A percentile compares a stretch with the other conserved stretches of the same genome.
Evolutionary conservation across 306 rosid species (phyloP).

Genomic region (Benincasa hispida): DNA sequence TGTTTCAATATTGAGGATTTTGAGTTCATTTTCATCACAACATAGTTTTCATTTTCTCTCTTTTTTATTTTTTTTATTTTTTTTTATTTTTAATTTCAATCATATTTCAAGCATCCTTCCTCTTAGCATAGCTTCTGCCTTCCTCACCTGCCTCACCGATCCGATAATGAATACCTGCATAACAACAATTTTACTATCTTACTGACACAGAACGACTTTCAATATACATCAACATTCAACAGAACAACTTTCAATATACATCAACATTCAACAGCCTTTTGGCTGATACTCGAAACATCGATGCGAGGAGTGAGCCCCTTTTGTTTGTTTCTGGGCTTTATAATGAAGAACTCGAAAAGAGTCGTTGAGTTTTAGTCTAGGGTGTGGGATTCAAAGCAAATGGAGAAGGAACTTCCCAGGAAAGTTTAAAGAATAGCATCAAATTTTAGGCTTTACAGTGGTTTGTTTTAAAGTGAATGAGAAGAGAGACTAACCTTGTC

Average conservation of each 20-base stretch:
- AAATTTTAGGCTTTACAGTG: not conserved
- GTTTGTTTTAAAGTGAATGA: not conserved
- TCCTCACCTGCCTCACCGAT: constrained; percentile 77
- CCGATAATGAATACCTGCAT: constrained; percentile 76
- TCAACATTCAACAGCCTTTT: not conserved
- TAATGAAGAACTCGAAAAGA: not conserved
- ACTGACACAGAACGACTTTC: not conserved
- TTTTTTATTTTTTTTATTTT: too few relatives aligned
- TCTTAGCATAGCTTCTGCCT: constrained; percentile 91
- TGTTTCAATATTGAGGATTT: not conserved
- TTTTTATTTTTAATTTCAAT: not conserved
- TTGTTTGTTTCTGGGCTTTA: not conserved
- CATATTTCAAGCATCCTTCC: constrained; percentile 65
- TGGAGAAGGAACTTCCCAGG: not conserved
- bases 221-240: not conserved
- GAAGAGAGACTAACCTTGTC: constrained; percentile 61
- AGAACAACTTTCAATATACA: not conserved
- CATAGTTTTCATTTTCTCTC: not conserved
- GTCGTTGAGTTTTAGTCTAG: not conserved
- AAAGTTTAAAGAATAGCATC: not conserved
- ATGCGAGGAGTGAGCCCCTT: not conserved
- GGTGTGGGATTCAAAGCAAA: not conserved
- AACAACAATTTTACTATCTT: not conserved
- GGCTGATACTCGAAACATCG: not conserved
- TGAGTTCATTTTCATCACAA: constrained; percentile 6